These are phyloP conservation scores for Cunninghamia lanceolata DNA, from an alignment of 75 land plant genomes.

Conservation along the genomic window DNA sequence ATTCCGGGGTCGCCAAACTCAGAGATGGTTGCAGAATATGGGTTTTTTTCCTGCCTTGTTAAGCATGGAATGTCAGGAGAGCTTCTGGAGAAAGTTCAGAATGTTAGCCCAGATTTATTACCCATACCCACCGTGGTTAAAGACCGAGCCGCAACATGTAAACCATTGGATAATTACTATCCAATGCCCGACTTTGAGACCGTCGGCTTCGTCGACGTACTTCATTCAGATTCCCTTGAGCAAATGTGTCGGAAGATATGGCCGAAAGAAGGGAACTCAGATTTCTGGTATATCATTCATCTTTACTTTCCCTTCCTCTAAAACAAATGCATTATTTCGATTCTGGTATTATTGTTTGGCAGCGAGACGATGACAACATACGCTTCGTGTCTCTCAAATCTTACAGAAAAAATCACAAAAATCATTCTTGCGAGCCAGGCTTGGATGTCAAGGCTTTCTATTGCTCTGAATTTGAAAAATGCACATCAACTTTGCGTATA, in stretches of 20 bases:
- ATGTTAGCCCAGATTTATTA: slow-evolving; percentile 20
- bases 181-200: too few species aligned
- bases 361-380: slow-evolving; percentile 40
- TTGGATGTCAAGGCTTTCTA: slow-evolving; percentile 23
- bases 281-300: background rate
- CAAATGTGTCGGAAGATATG: too few species aligned
- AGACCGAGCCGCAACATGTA: slow-evolving; percentile 8
- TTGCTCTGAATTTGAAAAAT: slow-evolving; percentile 32
- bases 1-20: background rate
- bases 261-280: background rate
- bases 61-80: slow-evolving; percentile 52
- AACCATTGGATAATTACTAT: slow-evolving; percentile 23
- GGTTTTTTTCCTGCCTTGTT: slow-evolving; percentile 55
- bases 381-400: slow-evolving; percentile 27
- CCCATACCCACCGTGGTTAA: slow-evolving; percentile 34
- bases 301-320: too few species aligned
- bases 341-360: too few species aligned
- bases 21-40: slow-evolving; percentile 38
- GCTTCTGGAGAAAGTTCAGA: slow-evolving; percentile 11
- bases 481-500: slow-evolving; percentile 9
- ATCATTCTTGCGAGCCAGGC: slow-evolving; percentile 25
- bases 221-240: too few species aligned
- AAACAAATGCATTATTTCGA: too few species aligned
- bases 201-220: too few species aligned
- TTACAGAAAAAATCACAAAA: slow-evolving; percentile 11